These are phyloP conservation scores for Santalum album DNA, from an alignment of 164 flowering plant species.

Conservation along the genomic window DNA sequence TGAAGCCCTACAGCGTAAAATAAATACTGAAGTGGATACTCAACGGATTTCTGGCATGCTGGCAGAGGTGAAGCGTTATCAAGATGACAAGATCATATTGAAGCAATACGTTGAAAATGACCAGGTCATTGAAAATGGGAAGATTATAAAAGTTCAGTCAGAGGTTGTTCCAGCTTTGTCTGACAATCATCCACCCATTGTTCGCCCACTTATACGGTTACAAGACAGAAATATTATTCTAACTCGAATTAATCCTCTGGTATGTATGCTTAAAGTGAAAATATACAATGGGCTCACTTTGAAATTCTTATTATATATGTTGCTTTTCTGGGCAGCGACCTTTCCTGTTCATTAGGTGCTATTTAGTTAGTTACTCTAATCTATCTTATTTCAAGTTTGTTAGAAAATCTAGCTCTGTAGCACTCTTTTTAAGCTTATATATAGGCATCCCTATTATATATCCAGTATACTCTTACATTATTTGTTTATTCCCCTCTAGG, in stretches of 20 bases:
- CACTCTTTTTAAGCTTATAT: too few relatives aligned
- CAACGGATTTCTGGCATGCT: conserved; percentile 74
- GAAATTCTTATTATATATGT: too few relatives aligned
- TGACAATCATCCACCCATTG: conserved; percentile 65
- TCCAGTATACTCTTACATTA: too few relatives aligned
- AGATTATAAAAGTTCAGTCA: conserved; percentile 57
- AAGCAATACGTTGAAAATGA: conserved; percentile 92
- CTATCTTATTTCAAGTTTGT: too few relatives aligned
- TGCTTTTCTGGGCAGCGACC: too few relatives aligned
- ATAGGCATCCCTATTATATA: too few relatives aligned
- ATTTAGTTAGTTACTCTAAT: too few relatives aligned
- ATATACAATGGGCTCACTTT: too few relatives aligned
- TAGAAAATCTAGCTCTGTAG: too few relatives aligned
- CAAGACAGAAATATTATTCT: conserved; percentile 84
- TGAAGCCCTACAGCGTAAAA: conserved; percentile 77
- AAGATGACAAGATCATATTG: conserved; percentile 73
- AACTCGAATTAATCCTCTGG: conserved; percentile 95
- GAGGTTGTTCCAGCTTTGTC: conserved; percentile 92
- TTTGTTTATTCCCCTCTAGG: too few relatives aligned
- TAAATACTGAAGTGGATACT: conserved; percentile 67
- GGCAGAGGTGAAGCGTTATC: conserved; percentile 87
- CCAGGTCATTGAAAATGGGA: conserved; percentile 86
- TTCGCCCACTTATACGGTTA: conserved; percentile 83
- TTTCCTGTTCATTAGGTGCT: too few relatives aligned
- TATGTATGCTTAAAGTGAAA: conserved; percentile 18